These are phyloP conservation scores for Verbena officinalis DNA, from an alignment of 257 asterid genomes.

Conservation along the genomic window DNA sequence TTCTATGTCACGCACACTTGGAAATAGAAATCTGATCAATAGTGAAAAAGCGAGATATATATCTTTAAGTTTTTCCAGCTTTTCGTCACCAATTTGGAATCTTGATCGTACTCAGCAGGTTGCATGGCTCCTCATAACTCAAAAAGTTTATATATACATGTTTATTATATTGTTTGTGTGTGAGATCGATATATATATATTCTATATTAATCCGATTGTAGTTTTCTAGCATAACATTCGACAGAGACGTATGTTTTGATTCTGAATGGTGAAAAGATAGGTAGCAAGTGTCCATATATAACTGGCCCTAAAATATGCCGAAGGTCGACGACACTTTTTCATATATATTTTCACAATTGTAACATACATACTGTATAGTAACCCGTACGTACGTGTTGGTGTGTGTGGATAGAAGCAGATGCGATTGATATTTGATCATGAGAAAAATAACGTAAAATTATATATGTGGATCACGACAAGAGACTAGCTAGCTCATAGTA, in stretches of 20 bases:
- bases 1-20: no score
- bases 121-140: no score
- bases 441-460: background rate
- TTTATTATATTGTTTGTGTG: no score
- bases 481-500: background rate
- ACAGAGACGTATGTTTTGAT: background rate
- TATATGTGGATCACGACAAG: constrained; percentile 6
- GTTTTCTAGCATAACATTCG: background rate
- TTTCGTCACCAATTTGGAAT: no score
- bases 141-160: background rate
- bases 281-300: constrained; percentile 27
- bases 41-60: no score
- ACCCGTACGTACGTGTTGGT: constrained; percentile 23
- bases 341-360: no score
- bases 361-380: constrained; percentile 28
- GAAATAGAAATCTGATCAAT: no score
- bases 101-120: no score
- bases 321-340: constrained; percentile 34
- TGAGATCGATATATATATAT: no score
- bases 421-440: constrained; percentile 8
- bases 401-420: constrained; percentile 9
- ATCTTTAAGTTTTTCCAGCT: no score
- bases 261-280: constrained; percentile 1
- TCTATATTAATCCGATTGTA: background rate
- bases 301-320: constrained; percentile 42